Evolutionary conservation across 345 rosid genomes (phyloP), one percentile per base, ranked within the genome.

Genomic region (Pelargonium nanum): DNA sequence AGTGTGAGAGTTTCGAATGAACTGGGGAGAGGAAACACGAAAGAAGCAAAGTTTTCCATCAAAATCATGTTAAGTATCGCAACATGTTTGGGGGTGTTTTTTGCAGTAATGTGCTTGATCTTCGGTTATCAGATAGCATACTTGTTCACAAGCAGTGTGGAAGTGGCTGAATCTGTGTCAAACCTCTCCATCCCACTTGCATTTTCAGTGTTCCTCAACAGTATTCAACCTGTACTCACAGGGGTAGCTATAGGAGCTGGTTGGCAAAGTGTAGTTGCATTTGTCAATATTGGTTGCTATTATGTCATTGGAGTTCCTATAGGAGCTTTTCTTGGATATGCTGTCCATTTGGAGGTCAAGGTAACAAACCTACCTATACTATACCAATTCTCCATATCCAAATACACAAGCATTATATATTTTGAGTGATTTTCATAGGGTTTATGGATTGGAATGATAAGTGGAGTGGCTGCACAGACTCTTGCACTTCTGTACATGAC

Each of bases 231-330:
- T 10, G 61, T 69, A 20, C 68, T 69, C 50, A 63, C 73, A 53
- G 92, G 96, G 13, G 92, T 78, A 22, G 96, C 89, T 13, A 77
- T 88, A 19, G 92, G 93, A 32, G 88, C 96, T 50, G 96, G 96
- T 4, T 58, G 86, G 76, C 90, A 88, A 48, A 48, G 72, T 32
- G 58, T 69, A 57, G 90, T 82, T 53, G 96, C 90, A 28, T 67
- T 72, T 54, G 75, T 88, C 51, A 88, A 84, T 50, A 58, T 84
- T 25, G 68, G 26, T 26, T 77, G 85, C 40, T 88, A 83, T 70
- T 85, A 88, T 57, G 26, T 80, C 1, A 26, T 82, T 71, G 96
- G 96, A 22, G 59, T 85, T 0, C 96, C 96, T 5, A 26, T 82
- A 19, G 96, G 96, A 20, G 62, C 78, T 55, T n/a, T 82, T 51